Percentiles rank a stretch among this genome's conserved stretches.
Evolutionary conservation across 345 rosid species (phyloP).

Genomic region (Citrus medica): DNA sequence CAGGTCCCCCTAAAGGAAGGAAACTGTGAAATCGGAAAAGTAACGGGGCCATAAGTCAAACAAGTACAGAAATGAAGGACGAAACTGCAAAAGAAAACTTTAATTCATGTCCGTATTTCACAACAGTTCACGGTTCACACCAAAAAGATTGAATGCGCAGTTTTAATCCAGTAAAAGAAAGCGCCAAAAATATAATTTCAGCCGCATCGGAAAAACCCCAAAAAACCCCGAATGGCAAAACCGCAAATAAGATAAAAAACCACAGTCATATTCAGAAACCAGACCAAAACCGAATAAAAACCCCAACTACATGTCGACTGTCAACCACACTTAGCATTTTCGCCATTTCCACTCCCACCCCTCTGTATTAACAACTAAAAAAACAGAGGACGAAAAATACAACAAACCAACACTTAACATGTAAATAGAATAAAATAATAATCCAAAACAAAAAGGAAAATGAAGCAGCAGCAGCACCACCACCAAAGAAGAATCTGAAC

Average conservation of each 20-base stretch:
- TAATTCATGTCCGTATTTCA: background rate
- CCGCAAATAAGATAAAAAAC: slow-evolving; percentile 16
- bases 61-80: background rate
- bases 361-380: slow-evolving; percentile 21
- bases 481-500: slow-evolving; percentile 26
- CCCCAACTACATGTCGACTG: slow-evolving; percentile 21
- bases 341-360: slow-evolving; percentile 21
- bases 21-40: background rate
- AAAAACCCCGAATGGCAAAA: slow-evolving; percentile 6
- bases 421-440: background rate
- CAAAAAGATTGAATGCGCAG: too few relatives aligned
- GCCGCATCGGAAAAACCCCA: background rate
- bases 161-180: slow-evolving; percentile 1
- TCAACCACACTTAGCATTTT: slow-evolving; percentile 3
- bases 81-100: background rate
- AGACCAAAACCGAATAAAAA: slow-evolving; percentile 21
- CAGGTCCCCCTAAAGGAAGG: background rate
- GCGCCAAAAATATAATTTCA: background rate
- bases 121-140: too few relatives aligned
- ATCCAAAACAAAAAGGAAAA: background rate
- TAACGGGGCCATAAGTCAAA: background rate
- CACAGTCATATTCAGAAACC: background rate
- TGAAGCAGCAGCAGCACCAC: slow-evolving; percentile 7
- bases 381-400: background rate
- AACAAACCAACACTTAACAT: background rate